Percentiles rank a stretch among this genome's conserved stretches.
These are phyloP conservation scores for Phyllosticta citribraziliensis DNA, from an alignment of 2,329 filamentous ascomycete genomes.

Conservation along the genomic window DNA sequence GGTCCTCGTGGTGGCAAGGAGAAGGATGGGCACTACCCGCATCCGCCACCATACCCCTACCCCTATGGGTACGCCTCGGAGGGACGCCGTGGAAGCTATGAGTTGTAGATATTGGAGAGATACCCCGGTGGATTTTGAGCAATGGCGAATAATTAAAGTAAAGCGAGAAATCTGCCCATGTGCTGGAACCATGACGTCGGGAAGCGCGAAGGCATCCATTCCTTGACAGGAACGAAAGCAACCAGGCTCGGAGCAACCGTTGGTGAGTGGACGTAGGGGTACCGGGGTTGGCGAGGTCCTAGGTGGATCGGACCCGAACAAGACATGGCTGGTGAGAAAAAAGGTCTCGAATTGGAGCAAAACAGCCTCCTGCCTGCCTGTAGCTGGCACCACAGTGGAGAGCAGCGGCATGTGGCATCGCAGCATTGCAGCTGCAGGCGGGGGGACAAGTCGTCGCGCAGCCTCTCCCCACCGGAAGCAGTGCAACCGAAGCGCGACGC, in stretches of 20 bases:
- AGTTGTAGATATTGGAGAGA: neutral
- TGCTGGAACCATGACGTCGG: neutral
- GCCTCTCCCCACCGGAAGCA: neutral
- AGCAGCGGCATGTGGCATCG: neutral
- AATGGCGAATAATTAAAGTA: neutral
- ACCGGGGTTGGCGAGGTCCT: neutral
- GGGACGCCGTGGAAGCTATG: neutral
- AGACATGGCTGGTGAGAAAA: neutral
- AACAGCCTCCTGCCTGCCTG: neutral
- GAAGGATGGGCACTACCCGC: neutral
- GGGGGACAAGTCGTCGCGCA: neutral
- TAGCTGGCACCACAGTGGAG: neutral
- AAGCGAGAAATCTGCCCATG: neutral
- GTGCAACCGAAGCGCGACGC: neutral
- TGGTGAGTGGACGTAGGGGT: neutral
- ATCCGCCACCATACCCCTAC: constrained; percentile 1
- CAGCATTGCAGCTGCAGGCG: neutral
- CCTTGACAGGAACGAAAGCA: neutral
- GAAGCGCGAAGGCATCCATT: neutral
- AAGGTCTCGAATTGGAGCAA: neutral
- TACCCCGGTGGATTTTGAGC: neutral
- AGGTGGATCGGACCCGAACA: neutral
- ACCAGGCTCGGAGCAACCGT: neutral
- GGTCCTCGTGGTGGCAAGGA: neutral
- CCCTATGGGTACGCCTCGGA: neutral